A percentile compares a stretch with the other conserved stretches of the same genome.
phyloP scores from a whole-genome alignment of 164 flowering plant species.

The Aristolochia fimbriata region DNA sequence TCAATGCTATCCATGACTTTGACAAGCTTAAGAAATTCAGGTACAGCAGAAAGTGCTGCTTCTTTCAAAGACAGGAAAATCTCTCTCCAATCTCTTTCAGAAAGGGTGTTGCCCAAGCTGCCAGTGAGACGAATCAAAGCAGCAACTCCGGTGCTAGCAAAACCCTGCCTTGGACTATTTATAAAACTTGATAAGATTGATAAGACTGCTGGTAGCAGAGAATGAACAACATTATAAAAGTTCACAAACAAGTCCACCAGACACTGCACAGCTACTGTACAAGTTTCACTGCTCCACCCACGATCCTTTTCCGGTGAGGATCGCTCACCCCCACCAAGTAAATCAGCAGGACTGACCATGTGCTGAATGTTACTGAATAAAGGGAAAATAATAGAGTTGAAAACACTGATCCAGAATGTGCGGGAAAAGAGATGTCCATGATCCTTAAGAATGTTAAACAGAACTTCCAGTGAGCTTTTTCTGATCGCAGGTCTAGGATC shows the following conservation, averaged over 20 bases:
- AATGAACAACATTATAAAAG: slow-evolving; percentile 52
- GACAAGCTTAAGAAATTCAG: slow-evolving; percentile 51
- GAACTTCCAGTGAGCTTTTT: slow-evolving; percentile 89
- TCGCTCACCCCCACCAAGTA: slow-evolving; percentile 25
- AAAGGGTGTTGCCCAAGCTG: slow-evolving; percentile 48
- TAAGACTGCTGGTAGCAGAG: slow-evolving; percentile 52
- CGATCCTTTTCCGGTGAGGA: slow-evolving; percentile 31
- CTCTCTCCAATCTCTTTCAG: slow-evolving; percentile 74
- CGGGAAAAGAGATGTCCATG: slow-evolving; percentile 90
- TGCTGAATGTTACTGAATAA: slow-evolving; percentile 36
- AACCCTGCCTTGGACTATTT: slow-evolving; percentile 47
- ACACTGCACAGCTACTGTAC: slow-evolving; percentile 60
- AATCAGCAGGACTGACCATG: slow-evolving; percentile 15
- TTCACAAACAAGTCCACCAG: slow-evolving; percentile 65
- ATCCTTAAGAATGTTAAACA: slow-evolving; percentile 90
- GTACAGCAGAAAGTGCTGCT: slow-evolving; percentile 49
- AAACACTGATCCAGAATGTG: slow-evolving; percentile 60
- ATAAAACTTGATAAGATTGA: slow-evolving; percentile 55
- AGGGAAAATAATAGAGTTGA: slow-evolving; percentile 59
- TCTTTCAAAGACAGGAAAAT: slow-evolving; percentile 60
- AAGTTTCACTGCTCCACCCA: slow-evolving; percentile 75
- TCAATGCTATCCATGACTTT: slow-evolving; percentile 57
- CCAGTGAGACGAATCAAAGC: slow-evolving; percentile 56
- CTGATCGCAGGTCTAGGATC: slow-evolving; percentile 85
- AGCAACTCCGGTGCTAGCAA: slow-evolving; percentile 70